phyloP scores from a whole-genome alignment of 169 alveolate genomes.

The Plasmodium knowlesi region DNA sequence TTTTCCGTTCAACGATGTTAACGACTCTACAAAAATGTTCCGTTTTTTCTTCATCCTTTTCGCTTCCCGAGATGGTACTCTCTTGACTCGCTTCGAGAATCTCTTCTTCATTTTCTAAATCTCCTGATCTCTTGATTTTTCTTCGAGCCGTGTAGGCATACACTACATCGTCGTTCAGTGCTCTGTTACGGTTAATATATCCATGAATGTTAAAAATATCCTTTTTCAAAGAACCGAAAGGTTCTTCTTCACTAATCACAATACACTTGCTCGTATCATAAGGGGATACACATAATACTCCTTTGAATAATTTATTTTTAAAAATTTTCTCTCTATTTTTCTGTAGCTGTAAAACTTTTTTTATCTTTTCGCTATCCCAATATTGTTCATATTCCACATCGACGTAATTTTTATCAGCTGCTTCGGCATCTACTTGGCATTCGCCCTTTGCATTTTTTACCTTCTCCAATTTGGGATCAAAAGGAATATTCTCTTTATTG shows the following conservation, averaged over 20 bases:
- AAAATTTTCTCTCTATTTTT: not conserved
- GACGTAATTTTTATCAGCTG: conserved; percentile 14
- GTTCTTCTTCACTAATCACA: conserved; percentile 31
- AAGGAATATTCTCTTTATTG: not conserved
- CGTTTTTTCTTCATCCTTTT: conserved; percentile 2
- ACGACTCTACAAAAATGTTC: conserved; percentile 64
- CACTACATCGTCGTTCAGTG: conserved; percentile 84
- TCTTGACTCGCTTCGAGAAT: not conserved
- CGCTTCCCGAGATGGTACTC: not conserved
- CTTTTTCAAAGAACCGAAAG: not conserved
- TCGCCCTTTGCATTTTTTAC: not conserved
- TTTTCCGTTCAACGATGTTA: conserved; percentile 31
- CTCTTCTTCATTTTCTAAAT: not conserved
- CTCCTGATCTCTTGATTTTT: conserved; percentile 15
- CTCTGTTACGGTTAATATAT: conserved; percentile 84
- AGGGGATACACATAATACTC: conserved; percentile 59
- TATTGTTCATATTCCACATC: conserved; percentile 41
- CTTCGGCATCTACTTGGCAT: not conserved
- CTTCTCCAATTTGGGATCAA: not conserved
- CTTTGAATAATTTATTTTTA: conserved; percentile 42
- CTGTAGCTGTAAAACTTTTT: conserved; percentile 5
- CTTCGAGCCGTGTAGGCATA: conserved; percentile 79
- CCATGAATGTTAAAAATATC: conserved; percentile 78
- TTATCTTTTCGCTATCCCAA: conserved; percentile 59
- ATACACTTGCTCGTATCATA: conserved; percentile 60